phyloP scores from a whole-genome alignment of 352 stramenopile species.

The Globisporangium barbulae region DNA sequence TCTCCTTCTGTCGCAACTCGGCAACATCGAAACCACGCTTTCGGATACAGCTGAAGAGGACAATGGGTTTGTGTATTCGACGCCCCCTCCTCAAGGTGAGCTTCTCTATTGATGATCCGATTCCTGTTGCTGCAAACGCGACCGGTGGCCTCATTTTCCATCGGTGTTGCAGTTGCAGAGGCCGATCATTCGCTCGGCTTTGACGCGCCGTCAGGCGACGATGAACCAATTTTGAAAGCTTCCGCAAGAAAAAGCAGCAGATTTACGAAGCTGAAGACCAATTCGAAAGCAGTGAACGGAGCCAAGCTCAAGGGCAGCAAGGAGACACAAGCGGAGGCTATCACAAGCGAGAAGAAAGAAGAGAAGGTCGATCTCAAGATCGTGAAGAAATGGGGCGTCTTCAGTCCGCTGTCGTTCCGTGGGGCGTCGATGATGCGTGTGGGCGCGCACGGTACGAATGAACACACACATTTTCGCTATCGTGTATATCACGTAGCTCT shows the following conservation, averaged over 20 bases:
- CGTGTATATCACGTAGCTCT: neutral
- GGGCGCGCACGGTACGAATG: neutral
- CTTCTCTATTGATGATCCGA: neutral
- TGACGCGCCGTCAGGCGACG: neutral
- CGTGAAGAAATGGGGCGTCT: slow-evolving; percentile 7
- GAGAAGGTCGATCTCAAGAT: slow-evolving; percentile 1
- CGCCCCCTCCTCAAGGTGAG: slow-evolving; percentile 4
- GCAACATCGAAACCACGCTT: neutral
- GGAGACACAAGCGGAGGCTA: neutral
- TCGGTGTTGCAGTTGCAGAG: neutral
- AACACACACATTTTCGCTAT: too few species aligned
- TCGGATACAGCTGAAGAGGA: neutral
- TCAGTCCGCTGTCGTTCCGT: slow-evolving; percentile 2
- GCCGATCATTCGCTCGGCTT: neutral
- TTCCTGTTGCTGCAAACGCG: neutral
- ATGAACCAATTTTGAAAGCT: neutral
- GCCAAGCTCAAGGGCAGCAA: neutral
- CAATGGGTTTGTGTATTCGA: neutral
- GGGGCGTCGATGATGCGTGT: slow-evolving; percentile 6
- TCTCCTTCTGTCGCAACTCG: neutral
- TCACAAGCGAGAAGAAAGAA: neutral
- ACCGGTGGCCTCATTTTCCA: neutral
- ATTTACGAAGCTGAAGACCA: neutral
- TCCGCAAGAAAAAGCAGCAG: neutral
- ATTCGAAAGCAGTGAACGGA: neutral